Evolutionary conservation across 441 rosid species (phyloP), one percentile per base, ranked within the genome.

Genomic region (Dalechampia spathulata): DNA sequence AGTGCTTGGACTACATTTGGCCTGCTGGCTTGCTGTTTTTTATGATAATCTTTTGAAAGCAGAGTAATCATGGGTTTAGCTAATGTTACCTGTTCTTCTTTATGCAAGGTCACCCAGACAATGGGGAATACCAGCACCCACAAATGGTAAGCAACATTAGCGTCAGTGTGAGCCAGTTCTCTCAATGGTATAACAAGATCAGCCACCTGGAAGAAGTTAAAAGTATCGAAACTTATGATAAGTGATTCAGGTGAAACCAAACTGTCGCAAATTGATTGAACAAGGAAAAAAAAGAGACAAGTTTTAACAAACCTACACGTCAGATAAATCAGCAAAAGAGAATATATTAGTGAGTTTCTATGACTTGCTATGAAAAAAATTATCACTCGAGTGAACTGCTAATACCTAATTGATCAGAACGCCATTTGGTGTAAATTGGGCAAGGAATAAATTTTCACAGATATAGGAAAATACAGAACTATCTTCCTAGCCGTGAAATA

Each of bases 1-100:
- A 94, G 95, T 32, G 99, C 99, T 80, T 94, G 99, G 72, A 90
- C 96, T 69, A 94, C 97, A 67, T 94, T 94, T 61, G 99, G 99
- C 65, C 96, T 77, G 72, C 75, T 82, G 27, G 76, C 79, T 76
- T 86, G 91, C 77, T 93, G 99, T 78, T 84, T 93, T 82, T 90
- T 87, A 65, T 90, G 99, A 73, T 87, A 94, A 78, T 82, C 97
- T 69, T 86, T 87, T 10, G 95, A 90, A 14, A 86, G 77, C 58
- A 93, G 87, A 64, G 81, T 43, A 55, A 85, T 83, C 90, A 93
- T 82, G 32, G 97, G 97, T 68, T 90, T 93, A 60, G 96, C 97
- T 50, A 93, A 78, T 34, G 82, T 67, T 37, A 83, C 72, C 73
- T 93, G 97, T 52, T 93, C 95, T 15, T 87, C 99, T 70, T 87